A percentile compares a stretch with the other conserved stretches of the same genome.
These are phyloP conservation scores for Glomus cerebriforme DNA, from an alignment of 192 early-diverging fungal genomes.

Conservation along the genomic window DNA sequence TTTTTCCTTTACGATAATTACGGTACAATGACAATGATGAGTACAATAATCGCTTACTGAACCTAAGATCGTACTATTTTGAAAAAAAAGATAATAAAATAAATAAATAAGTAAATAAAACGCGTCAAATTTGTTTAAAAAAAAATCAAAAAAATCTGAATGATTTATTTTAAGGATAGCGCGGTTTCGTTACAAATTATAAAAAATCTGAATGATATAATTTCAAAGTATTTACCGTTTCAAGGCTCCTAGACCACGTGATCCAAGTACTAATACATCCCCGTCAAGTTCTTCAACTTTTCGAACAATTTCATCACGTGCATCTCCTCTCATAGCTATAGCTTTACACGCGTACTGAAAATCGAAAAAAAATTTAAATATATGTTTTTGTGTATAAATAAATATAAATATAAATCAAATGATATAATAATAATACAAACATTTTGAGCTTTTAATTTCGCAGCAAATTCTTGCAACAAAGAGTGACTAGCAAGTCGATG, in stretches of 20 bases:
- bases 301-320: constrained; percentile 59
- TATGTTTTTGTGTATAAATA: not conserved
- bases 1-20: constrained; percentile 36
- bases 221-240: constrained; percentile 37
- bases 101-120: not conserved
- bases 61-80: constrained; percentile 43
- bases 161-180: no score
- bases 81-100: not conserved
- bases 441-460: constrained; percentile 37
- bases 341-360: constrained; percentile 50
- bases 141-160: not conserved
- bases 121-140: constrained; percentile 1
- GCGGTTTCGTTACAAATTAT: no score
- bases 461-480: constrained; percentile 36
- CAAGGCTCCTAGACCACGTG: constrained; percentile 58
- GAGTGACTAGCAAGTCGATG: constrained; percentile 30
- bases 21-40: constrained; percentile 44
- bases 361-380: not conserved
- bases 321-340: constrained; percentile 63
- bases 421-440: constrained; percentile 30
- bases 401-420: not conserved
- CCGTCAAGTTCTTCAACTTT: constrained; percentile 61
- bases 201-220: not conserved
- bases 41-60: constrained; percentile 52
- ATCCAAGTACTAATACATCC: constrained; percentile 63